These are phyloP conservation scores for Metrosideros polymorpha DNA, from an alignment of 441 rosid genomes.

Conservation along the genomic window DNA sequence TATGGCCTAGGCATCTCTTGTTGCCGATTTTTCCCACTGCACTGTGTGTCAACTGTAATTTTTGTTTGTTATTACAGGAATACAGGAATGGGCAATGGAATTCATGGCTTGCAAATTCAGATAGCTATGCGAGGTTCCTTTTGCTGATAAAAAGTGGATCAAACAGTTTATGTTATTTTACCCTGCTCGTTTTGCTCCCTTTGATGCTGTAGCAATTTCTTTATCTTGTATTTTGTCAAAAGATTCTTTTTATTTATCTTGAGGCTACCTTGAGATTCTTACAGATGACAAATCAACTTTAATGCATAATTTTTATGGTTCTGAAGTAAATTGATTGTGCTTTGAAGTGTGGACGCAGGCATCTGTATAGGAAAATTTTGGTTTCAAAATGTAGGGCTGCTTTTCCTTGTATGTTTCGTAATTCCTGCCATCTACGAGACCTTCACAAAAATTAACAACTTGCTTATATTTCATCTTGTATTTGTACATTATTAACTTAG, in stretches of 20 bases:
- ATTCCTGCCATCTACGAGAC: neutral
- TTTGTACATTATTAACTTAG: neutral
- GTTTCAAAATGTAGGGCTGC: neutral
- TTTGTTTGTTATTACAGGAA: conserved; percentile 38
- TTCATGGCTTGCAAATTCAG: conserved; percentile 79
- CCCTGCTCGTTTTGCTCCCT: neutral
- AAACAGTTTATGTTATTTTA: neutral
- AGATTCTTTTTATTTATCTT: neutral
- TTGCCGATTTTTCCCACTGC: neutral
- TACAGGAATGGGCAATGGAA: conserved; percentile 82
- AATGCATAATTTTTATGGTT: neutral
- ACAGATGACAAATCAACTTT: neutral
- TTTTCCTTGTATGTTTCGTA: neutral
- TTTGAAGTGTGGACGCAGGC: neutral
- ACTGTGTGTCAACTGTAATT: neutral
- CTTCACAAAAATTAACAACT: neutral
- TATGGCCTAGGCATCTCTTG: neutral
- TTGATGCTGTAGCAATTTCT: neutral
- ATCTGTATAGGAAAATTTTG: neutral
- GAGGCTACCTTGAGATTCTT: neutral
- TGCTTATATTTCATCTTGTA: neutral
- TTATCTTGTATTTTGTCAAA: neutral
- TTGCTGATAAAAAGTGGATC: neutral
- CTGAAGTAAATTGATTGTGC: neutral
- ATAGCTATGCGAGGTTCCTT: conserved; percentile 83